Conservation (phyloP, 2,329 filamentous ascomycete species). For the Neopestalotiopsis sp. region DNA sequence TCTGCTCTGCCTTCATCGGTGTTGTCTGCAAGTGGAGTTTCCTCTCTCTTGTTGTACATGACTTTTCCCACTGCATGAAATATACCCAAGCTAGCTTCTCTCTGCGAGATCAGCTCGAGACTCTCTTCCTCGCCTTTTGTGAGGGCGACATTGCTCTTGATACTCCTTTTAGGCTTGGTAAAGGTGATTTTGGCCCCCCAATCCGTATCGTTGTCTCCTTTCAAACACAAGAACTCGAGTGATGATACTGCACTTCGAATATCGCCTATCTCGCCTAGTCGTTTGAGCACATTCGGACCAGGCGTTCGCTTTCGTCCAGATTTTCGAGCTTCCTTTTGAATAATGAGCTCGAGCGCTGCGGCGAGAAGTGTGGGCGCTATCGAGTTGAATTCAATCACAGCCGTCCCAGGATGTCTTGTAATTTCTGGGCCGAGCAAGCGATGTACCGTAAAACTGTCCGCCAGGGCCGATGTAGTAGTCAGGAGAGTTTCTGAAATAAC, state of each 20-base stretch:
- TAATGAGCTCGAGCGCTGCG: slow-evolving; percentile 81
- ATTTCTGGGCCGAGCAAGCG: slow-evolving; percentile 87
- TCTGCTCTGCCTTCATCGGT: slow-evolving; percentile 51
- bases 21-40: slow-evolving; percentile 45
- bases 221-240: slow-evolving; percentile 88
- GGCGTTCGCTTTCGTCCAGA: slow-evolving; percentile 79
- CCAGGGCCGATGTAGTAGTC: slow-evolving; percentile 81
- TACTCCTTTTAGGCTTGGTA: slow-evolving; percentile 68
- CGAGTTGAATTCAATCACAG: slow-evolving; percentile 88
- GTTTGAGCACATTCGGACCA: slow-evolving; percentile 78
- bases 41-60: slow-evolving; percentile 90
- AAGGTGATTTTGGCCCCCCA: slow-evolving; percentile 79
- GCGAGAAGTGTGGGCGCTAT: slow-evolving; percentile 85
- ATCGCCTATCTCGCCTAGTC: slow-evolving; percentile 85
- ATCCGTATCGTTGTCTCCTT: slow-evolving; percentile 74
- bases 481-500: slow-evolving; percentile 90
- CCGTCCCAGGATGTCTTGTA: slow-evolving; percentile 78
- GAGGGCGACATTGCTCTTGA: slow-evolving; percentile 62
- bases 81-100: slow-evolving; percentile 89
- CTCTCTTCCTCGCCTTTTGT: slow-evolving; percentile 82
- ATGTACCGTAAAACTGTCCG: slow-evolving; percentile 93
- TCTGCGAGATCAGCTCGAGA: slow-evolving; percentile 79
- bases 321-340: slow-evolving; percentile 83
- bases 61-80: slow-evolving; percentile 97
- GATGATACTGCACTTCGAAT: slow-evolving; percentile 91